These are phyloP conservation scores for Lagerstroemia speciosa DNA, from an alignment of 345 rosid genomes.

Conservation along the genomic window DNA sequence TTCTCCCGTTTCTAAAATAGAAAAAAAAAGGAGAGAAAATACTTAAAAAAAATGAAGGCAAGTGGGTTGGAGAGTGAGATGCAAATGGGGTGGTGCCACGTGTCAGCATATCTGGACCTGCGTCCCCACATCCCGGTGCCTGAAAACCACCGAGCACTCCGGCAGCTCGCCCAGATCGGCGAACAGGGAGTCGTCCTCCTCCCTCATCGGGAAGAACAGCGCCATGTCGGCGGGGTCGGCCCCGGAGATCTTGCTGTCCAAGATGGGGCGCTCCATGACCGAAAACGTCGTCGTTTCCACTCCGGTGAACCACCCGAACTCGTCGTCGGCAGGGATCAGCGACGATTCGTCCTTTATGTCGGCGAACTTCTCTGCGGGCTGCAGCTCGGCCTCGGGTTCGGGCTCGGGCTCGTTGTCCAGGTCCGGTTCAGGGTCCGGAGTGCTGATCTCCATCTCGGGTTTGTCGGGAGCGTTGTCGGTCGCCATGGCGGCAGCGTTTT, in stretches of 20 bases:
- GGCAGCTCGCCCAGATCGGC: conserved; percentile 87
- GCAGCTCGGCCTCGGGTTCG: conserved; percentile 23
- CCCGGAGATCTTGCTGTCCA: conserved; percentile 17
- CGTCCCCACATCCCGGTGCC: conserved; percentile 36
- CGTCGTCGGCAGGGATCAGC: conserved; percentile 28
- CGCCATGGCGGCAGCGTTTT: neutral
- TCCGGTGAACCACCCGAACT: conserved; percentile 75
- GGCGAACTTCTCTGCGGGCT: conserved; percentile 31
- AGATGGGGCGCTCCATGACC: conserved; percentile 60
- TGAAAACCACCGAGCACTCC: conserved; percentile 75
- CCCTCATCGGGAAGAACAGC: conserved; percentile 54
- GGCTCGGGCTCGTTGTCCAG: conserved; percentile 1
- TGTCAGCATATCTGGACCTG: conserved; percentile 15
- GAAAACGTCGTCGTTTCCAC: conserved; percentile 72
- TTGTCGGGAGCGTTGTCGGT: neutral
- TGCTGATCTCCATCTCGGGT: neutral
- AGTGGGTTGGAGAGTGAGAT: neutral
- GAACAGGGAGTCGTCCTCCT: conserved; percentile 37
- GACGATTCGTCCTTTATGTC: conserved; percentile 39
- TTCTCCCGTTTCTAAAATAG: neutral
- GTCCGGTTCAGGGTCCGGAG: neutral
- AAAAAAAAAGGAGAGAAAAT: too few species aligned
- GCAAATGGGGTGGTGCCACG: conserved; percentile 1
- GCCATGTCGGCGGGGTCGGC: conserved; percentile 30
- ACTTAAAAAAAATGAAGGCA: too few species aligned